These are phyloP conservation scores for Diospyros kaki DNA, from an alignment of 148 eudicot species.

Conservation along the genomic window DNA sequence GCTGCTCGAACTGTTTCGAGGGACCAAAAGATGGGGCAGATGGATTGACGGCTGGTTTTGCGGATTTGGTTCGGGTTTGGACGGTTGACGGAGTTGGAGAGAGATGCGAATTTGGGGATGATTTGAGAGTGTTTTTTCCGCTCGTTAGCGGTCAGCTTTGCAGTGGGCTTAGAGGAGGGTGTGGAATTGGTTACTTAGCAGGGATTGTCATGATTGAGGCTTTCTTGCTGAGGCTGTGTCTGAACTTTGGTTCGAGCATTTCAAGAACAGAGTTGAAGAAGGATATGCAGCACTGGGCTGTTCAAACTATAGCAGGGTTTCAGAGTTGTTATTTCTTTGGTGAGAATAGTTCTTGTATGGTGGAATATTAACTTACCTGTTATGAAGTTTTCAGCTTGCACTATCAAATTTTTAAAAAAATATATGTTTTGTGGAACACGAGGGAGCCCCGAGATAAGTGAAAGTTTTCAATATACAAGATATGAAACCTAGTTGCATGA, in stretches of 20 bases:
- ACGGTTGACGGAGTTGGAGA: conserved; percentile 36
- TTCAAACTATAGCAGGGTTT: conserved; percentile 44
- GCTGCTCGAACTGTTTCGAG: conserved; percentile 37
- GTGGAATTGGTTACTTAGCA: conserved; percentile 48
- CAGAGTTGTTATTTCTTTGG: conserved; percentile 60
- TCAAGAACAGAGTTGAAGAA: conserved; percentile 32
- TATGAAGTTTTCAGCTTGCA: background rate
- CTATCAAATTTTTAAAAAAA: background rate
- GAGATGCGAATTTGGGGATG: conserved; percentile 35
- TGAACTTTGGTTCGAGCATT: conserved; percentile 38
- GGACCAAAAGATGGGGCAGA: conserved; percentile 27
- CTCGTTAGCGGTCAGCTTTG: conserved; percentile 39
- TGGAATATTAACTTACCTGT: background rate
- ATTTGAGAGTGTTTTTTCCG: conserved; percentile 61
- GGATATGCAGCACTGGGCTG: conserved; percentile 32
- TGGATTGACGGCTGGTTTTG: conserved; percentile 40
- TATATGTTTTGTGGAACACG: background rate
- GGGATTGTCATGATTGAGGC: conserved; percentile 67
- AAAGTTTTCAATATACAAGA: background rate
- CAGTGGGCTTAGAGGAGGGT: conserved; percentile 23
- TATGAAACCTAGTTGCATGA: background rate
- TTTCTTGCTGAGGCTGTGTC: conserved; percentile 47
- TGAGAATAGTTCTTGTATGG: conserved; percentile 25
- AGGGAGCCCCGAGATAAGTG: background rate
- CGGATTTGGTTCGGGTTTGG: conserved; percentile 70